Evolutionary conservation across 768 basidiomycete genomes (phyloP), one percentile per base, ranked within the genome.

Genomic region (Termitomyces bulborhizus): DNA sequence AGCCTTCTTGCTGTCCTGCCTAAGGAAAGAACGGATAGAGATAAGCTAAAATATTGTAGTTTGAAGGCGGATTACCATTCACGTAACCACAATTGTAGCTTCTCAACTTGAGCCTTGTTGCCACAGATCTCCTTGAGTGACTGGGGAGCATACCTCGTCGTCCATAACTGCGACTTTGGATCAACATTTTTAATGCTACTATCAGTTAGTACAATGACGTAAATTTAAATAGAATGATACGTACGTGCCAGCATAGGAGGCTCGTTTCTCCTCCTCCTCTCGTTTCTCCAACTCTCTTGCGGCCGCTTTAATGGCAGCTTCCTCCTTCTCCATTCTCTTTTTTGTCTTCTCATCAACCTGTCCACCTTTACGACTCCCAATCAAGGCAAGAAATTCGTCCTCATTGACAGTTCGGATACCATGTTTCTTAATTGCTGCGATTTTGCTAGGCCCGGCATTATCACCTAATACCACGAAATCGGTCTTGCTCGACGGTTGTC

Each of bases 101-200:
- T 93, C 71, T 98, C 95, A 1, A 98, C 87, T 52, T 85, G 80
- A 0, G 83, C 79, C 70, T 98, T 98, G 74, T 98, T 99, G 7
- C 97, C 97, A 58, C 95, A 98, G 16, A 99, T 82, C 54, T 99
- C 93, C 62, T 90, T 94, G 54, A 94, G 60, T 2, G 77, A 79
- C 59, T 86, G 83, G 1, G 97, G 97, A 0, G 97, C 96, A 66
- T 99, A 99, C 9, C 93, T 85, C 32, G 86, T 88, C 39, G 97
- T 98, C 97, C 97, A 98, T 0, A 98, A 76, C 66, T 96, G 93
- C 3, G 79, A 76, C 1, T 73, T 74, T 3, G 76, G 71, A 60
- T 84, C 78, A 1, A 70, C 51, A 31, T 55, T 36, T 64, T 75
- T 74, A 44, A 65, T 56, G 24, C 69, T 68, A 60, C 13, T 4